phyloP scores from a whole-genome alignment of 2,329 filamentous ascomycete species.

The Neofusicoccum laricinum region DNA sequence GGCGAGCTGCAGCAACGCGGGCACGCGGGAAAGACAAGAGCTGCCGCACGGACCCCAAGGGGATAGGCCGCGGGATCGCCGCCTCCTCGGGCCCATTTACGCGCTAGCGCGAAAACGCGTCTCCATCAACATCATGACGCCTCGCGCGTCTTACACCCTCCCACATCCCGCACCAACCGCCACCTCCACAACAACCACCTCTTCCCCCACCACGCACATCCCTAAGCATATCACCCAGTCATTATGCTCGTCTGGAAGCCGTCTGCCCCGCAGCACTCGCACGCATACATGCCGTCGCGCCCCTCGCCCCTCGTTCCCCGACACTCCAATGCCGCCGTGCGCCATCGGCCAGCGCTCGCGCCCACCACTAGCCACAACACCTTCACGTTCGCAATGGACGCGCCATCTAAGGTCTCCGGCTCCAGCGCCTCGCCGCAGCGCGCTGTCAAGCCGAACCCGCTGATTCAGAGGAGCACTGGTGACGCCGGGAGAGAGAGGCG shows the following conservation, averaged over 20 bases:
- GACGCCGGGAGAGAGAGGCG: conserved; percentile 62
- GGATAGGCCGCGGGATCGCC: neutral
- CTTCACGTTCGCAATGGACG: neutral
- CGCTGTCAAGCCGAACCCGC: conserved; percentile 60
- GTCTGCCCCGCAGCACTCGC: neutral
- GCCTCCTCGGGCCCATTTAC: neutral
- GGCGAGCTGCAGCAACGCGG: neutral
- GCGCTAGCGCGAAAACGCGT: conserved; percentile 10
- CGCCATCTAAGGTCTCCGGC: neutral
- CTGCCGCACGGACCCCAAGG: neutral
- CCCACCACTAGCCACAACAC: neutral
- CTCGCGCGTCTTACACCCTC: neutral
- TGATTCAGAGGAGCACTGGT: conserved; percentile 51
- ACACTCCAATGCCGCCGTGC: neutral
- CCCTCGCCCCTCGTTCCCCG: conserved; percentile 16
- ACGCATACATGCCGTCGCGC: conserved; percentile 16
- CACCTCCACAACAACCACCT: neutral
- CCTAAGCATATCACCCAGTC: neutral
- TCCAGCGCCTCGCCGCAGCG: conserved; percentile 23
- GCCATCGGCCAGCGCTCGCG: neutral
- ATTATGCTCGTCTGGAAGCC: conserved; percentile 12
- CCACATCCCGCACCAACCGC: neutral
- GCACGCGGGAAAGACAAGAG: neutral
- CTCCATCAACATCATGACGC: conserved; percentile 1
- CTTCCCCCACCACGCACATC: neutral